Conservation (phyloP, 306 rosid genomes). For the Castanopsis chinensis region DNA sequence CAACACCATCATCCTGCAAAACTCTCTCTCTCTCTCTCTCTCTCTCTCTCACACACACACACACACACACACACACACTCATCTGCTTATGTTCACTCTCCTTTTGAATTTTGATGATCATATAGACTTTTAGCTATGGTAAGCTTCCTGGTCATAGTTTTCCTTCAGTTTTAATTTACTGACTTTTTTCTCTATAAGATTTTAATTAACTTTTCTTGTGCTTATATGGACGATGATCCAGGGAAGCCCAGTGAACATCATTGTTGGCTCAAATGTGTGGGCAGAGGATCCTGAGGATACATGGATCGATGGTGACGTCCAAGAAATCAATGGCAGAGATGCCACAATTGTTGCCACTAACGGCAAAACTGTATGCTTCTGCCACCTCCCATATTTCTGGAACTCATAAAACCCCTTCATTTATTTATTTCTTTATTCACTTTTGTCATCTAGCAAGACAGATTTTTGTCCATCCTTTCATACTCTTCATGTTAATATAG, state of each 20-base stretch:
- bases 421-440: not conserved
- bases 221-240: constrained; percentile 35
- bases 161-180: not conserved
- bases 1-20: not conserved
- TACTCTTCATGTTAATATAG: not conserved
- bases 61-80: not conserved
- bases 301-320: constrained; percentile 80
- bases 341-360: constrained; percentile 49
- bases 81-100: constrained; percentile 19
- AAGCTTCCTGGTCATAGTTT: constrained; percentile 23
- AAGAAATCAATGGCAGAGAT: constrained; percentile 47
- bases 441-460: not conserved
- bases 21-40: constrained; percentile 19
- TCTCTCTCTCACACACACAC: constrained; percentile 15
- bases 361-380: constrained; percentile 61
- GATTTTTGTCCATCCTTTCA: constrained; percentile 8
- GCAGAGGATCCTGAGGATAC: constrained; percentile 67
- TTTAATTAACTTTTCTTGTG: not conserved
- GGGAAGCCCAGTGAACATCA: constrained; percentile 89
- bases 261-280: constrained; percentile 89
- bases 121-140: constrained; percentile 49
- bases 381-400: constrained; percentile 24
- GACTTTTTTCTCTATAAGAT: constrained; percentile 13
- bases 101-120: constrained; percentile 45
- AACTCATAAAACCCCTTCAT: not conserved